These are phyloP conservation scores for Zoysia pacifica DNA, from an alignment of 176 grass and related monocot species.

Conservation along the genomic window DNA sequence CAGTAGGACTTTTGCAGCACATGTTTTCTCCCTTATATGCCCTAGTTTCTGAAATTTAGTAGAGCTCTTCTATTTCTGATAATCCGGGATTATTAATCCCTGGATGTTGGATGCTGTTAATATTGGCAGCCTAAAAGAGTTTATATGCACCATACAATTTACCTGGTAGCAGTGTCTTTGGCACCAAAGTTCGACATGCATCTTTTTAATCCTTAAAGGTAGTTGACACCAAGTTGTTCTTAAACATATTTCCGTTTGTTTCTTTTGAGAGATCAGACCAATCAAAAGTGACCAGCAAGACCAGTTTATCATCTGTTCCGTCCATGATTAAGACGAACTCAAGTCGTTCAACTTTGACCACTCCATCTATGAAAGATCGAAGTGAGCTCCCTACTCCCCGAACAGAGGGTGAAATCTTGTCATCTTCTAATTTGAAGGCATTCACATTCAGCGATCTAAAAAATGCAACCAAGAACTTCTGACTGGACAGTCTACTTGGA, in stretches of 20 bases:
- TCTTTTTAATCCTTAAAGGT: conserved; percentile 2
- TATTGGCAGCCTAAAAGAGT: not conserved
- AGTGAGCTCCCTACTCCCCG: conserved; percentile 53
- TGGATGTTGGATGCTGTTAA: not conserved
- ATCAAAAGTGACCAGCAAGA: conserved; percentile 76
- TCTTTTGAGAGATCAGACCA: conserved; percentile 47
- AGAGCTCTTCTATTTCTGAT: not conserved
- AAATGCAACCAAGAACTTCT: conserved; percentile 87
- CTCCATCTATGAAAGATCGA: conserved; percentile 60
- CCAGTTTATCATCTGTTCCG: conserved; percentile 58
- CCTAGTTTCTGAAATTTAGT: conserved; percentile 12
- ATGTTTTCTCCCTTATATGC: not conserved
- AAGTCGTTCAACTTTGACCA: conserved; percentile 60
- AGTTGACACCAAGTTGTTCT: conserved; percentile 28
- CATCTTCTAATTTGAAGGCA: conserved; percentile 77
- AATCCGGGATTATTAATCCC: not conserved
- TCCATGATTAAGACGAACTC: conserved; percentile 56
- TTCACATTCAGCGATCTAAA: conserved; percentile 75
- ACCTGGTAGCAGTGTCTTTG: not conserved
- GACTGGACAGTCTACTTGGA: conserved; percentile 73
- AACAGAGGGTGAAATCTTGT: conserved; percentile 84
- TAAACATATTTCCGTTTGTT: conserved; percentile 29
- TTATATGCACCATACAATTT: not conserved
- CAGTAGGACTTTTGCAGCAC: not conserved
- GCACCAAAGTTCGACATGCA: not conserved